Conservation (phyloP, 805 yeast genomes). For the Candida dendrica region DNA sequence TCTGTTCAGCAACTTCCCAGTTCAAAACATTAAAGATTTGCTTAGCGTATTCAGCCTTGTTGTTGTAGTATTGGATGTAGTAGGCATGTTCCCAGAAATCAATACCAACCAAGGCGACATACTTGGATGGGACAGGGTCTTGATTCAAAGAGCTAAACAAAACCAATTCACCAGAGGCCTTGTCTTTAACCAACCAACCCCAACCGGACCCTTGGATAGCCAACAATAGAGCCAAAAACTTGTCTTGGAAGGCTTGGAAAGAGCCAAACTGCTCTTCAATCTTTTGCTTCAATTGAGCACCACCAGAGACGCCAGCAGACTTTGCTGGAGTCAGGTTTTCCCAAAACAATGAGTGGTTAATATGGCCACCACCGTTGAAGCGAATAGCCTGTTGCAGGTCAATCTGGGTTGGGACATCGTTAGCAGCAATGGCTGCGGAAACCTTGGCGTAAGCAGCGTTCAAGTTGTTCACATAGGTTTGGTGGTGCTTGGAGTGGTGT, state of each 20-base stretch:
- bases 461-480: conserved; percentile 40
- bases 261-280: conserved; percentile 38
- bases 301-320: conserved; percentile 24
- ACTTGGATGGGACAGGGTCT: conserved; percentile 36
- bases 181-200: conserved; percentile 43
- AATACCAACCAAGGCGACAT: conserved; percentile 39
- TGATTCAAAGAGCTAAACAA: conserved; percentile 40
- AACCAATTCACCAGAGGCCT: conserved; percentile 31
- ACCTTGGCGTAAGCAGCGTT: conserved; percentile 37
- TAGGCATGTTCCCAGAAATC: conserved; percentile 52
- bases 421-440: conserved; percentile 26
- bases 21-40: conserved; percentile 44
- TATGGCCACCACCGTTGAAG: conserved; percentile 46
- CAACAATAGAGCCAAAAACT: conserved; percentile 36
- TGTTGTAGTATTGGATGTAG: conserved; percentile 46
- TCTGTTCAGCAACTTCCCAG: conserved; percentile 44
- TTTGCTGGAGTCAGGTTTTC: conserved; percentile 36
- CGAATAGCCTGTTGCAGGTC: conserved; percentile 38
- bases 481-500: conserved; percentile 45
- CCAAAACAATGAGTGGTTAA: conserved; percentile 45
- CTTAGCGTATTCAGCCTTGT: conserved; percentile 41
- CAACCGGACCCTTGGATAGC: conserved; percentile 49
- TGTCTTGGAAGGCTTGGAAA: conserved; percentile 32
- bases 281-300: conserved; percentile 32
- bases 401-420: conserved; percentile 33